These are phyloP conservation scores for Tetraselmis striata DNA, from an alignment of 139 green algal species.

Conservation along the genomic window DNA sequence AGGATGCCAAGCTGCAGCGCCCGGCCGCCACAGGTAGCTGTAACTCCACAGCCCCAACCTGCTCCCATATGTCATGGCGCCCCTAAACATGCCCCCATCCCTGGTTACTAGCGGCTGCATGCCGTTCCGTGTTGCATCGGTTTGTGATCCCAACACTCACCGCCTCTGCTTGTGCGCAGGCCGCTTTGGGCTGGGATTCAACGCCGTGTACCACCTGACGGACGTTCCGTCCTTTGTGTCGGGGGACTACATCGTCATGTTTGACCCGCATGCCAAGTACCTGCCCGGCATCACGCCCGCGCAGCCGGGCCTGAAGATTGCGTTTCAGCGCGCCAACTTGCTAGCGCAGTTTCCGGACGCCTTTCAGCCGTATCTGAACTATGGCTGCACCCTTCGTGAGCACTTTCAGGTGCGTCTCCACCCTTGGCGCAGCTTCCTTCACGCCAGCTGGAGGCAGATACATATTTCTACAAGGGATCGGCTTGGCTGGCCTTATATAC, in stretches of 20 bases:
- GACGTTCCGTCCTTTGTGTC: slow-evolving; percentile 69
- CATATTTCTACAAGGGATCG: too few species aligned
- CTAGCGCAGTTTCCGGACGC: slow-evolving; percentile 67
- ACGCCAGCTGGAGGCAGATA: too few species aligned
- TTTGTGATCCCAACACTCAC: background rate
- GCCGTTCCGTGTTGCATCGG: too few species aligned
- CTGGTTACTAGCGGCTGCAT: too few species aligned
- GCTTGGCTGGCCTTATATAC: too few species aligned
- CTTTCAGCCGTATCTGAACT: slow-evolving; percentile 53
- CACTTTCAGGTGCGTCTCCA: slow-evolving; percentile 12
- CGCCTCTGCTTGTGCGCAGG: slow-evolving; percentile 5
- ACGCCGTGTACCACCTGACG: slow-evolving; percentile 69
- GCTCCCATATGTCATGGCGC: too few species aligned
- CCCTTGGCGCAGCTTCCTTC: too few species aligned
- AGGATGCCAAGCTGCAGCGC: slow-evolving; percentile 66
- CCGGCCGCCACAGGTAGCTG: slow-evolving; percentile 49
- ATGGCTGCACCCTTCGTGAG: slow-evolving; percentile 50
- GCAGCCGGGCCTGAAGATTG: slow-evolving; percentile 54
- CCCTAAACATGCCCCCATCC: too few species aligned
- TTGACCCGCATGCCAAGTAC: slow-evolving; percentile 68
- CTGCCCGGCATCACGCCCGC: slow-evolving; percentile 47
- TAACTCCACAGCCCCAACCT: too few species aligned
- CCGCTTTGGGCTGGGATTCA: slow-evolving; percentile 66
- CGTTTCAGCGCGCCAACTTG: slow-evolving; percentile 46
- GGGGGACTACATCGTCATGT: slow-evolving; percentile 64